Base-by-base conservation (phyloP, 1,284 basidiomycete species). In the Phellopilus nigrolimitatus region DNA sequence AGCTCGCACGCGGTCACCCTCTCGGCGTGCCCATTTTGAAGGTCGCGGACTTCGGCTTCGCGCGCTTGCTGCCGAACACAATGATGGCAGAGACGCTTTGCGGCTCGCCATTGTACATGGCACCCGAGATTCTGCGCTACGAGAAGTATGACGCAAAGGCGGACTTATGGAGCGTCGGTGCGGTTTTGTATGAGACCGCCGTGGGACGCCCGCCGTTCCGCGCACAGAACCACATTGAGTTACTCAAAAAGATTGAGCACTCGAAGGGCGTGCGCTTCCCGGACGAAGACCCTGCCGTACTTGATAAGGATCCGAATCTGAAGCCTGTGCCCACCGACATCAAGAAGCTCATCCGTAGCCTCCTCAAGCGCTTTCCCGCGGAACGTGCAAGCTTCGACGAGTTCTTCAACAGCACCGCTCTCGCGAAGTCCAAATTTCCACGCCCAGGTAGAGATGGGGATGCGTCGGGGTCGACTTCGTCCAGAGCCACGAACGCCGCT, bases 91-190 rank as follows among this genome's bases (percentile, higher is more conserved):
- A 99, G 69, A 99, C 95, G 1, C 75, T 99, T 0, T 99, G 95
- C 64, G 95, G 97, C 6, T 97, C 94, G 17, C 95, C 97, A 84
- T 92, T 99, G 27, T 99, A 99, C 71, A 99, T 99, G 95, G 95
- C 97, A 0, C 95, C 95, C 0, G 95, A 99, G 69, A 99, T 99
- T 58, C 72, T 99, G 15, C 82, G 91, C 17, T 97, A 97, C 66
- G 90, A 99, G 70, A 97, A 95, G 68, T 98, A 99, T 68, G 94
- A 97, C 65, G 94, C 94, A 21, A 97, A 95, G 66, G 95, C 92
- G 0, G 95, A 99, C 64, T 75, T 99, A 1, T 99, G 95, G 95
- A 95, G 92, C 4, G 92, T 98, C 27, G 97, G 95, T 5, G 94
- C 97, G 0, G 95, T 99, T 2, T 72, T 98, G 1, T 99, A 87